A percentile compares a stretch with the other conserved stretches of the same genome.
Evolutionary conservation across 1,284 basidiomycete species (phyloP).

Genomic region (Cystobasidium sp.): DNA sequence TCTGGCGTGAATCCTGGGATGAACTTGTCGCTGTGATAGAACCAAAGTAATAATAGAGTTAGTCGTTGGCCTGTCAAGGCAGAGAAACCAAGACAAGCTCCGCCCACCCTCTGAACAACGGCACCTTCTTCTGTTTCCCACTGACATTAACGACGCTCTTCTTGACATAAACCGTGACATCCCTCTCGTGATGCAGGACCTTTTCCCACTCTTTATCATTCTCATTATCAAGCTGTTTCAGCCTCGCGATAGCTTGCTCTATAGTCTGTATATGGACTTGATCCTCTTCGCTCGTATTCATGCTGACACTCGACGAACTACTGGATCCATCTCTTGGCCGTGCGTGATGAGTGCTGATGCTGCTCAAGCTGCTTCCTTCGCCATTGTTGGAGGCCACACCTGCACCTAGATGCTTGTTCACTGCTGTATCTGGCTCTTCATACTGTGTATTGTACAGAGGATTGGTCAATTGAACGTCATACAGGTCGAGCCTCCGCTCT

Average conservation of each 20-base stretch:
- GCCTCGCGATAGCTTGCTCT: slow-evolving; percentile 24
- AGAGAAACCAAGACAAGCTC: slow-evolving; percentile 44
- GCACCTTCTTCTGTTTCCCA: slow-evolving; percentile 44
- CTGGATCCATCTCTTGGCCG: background rate
- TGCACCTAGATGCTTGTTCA: slow-evolving; percentile 15
- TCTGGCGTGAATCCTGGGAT: slow-evolving; percentile 51
- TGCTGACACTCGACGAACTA: slow-evolving; percentile 9
- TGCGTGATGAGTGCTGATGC: background rate
- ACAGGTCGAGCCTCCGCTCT: background rate
- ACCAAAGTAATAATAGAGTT: background rate
- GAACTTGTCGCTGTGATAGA: slow-evolving; percentile 42
- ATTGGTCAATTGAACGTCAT: background rate
- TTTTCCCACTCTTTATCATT: slow-evolving; percentile 45
- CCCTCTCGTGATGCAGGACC: slow-evolving; percentile 44
- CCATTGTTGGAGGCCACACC: slow-evolving; percentile 6
- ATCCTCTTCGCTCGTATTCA: slow-evolving; percentile 27
- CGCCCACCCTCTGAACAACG: slow-evolving; percentile 35
- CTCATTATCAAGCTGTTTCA: slow-evolving; percentile 29
- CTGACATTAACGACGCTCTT: slow-evolving; percentile 34
- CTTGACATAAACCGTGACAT: slow-evolving; percentile 45
- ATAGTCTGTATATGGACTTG: slow-evolving; percentile 23
- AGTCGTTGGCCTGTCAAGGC: background rate
- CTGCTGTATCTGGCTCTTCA: slow-evolving; percentile 12
- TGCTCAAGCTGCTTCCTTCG: background rate
- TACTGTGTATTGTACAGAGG: background rate